A percentile compares a stretch with the other conserved stretches of the same genome.
Conservation (phyloP, 306 rosid genomes). For the Acmispon strigosus region DNA sequence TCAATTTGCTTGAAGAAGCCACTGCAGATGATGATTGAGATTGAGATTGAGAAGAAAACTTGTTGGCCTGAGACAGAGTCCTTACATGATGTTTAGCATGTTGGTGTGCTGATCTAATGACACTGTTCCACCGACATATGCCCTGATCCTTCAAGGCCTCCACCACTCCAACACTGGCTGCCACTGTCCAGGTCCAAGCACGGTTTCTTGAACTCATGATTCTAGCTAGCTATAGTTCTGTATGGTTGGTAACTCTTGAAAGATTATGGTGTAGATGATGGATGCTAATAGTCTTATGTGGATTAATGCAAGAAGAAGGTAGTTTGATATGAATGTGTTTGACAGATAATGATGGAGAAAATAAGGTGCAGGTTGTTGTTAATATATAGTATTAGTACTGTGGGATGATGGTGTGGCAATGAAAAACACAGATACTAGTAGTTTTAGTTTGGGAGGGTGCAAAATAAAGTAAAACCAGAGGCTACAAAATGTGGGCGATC, state of each 20-base stretch:
- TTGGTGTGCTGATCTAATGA: conserved; percentile 32
- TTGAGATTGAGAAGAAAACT: conserved; percentile 22
- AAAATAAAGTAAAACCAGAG: conserved; percentile 4
- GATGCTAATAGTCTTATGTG: background rate
- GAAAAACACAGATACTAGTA: background rate
- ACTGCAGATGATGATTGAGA: conserved; percentile 16
- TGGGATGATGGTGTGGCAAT: background rate
- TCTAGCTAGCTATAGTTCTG: no score
- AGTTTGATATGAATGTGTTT: background rate
- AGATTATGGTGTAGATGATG: background rate
- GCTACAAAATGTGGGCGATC: background rate
- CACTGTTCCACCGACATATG: conserved; percentile 42
- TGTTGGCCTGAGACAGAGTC: conserved; percentile 28
- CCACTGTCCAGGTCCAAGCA: conserved; percentile 30
- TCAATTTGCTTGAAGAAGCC: conserved; percentile 23
- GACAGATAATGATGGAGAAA: background rate
- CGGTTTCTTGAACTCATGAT: conserved; percentile 6
- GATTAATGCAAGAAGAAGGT: background rate
- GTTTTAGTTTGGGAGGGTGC: background rate
- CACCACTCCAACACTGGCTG: conserved; percentile 31
- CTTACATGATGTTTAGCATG: conserved; percentile 30
- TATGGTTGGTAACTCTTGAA: no score
- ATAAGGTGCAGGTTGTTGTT: background rate
- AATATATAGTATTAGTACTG: conserved; percentile 18
- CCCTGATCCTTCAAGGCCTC: conserved; percentile 55